A percentile compares a stretch with the other conserved stretches of the same genome.
Evolutionary conservation across 2,329 filamentous ascomycete species (phyloP).

Genomic region (Botrytis hyacinthi): DNA sequence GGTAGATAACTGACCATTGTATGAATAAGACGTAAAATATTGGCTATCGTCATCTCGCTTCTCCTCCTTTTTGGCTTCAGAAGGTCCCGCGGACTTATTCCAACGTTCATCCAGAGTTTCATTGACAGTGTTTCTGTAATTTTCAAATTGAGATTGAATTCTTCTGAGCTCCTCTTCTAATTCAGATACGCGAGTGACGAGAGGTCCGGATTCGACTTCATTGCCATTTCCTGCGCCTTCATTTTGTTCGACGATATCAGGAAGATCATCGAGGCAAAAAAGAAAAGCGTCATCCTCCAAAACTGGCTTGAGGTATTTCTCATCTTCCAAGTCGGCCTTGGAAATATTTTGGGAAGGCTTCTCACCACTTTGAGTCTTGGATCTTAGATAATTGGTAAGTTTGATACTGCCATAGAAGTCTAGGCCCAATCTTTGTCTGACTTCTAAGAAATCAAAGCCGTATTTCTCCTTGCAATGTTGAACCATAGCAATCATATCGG

Average conservation of each 20-base stretch:
- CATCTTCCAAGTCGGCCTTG: conserved; percentile 65
- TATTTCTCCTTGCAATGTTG: conserved; percentile 64
- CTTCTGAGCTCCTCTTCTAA: conserved; percentile 42
- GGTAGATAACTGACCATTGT: conserved; percentile 53
- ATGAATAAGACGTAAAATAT: conserved; percentile 65
- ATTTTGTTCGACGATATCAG: conserved; percentile 43
- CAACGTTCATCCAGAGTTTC: conserved; percentile 43
- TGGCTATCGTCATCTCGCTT: conserved; percentile 54
- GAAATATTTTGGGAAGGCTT: conserved; percentile 50
- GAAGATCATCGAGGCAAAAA: conserved; percentile 80
- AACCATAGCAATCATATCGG: conserved; percentile 64
- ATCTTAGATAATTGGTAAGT: conserved; percentile 66
- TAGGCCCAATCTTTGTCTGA: conserved; percentile 56
- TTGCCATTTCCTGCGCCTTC: conserved; percentile 33
- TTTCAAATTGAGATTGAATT: conserved; percentile 43
- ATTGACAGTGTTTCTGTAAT: conserved; percentile 43
- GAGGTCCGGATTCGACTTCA: conserved; percentile 29
- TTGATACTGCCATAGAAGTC: conserved; percentile 74
- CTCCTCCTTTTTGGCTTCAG: conserved; percentile 31
- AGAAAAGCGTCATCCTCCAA: conserved; percentile 87
- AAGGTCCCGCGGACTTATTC: conserved; percentile 38
- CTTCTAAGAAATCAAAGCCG: conserved; percentile 63
- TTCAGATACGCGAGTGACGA: conserved; percentile 39
- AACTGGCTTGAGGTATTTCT: conserved; percentile 78
- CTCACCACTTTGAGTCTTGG: conserved; percentile 47